Evolutionary conservation across 768 basidiomycete species (phyloP).

Genomic region (Leccinellum luteum): DNA sequence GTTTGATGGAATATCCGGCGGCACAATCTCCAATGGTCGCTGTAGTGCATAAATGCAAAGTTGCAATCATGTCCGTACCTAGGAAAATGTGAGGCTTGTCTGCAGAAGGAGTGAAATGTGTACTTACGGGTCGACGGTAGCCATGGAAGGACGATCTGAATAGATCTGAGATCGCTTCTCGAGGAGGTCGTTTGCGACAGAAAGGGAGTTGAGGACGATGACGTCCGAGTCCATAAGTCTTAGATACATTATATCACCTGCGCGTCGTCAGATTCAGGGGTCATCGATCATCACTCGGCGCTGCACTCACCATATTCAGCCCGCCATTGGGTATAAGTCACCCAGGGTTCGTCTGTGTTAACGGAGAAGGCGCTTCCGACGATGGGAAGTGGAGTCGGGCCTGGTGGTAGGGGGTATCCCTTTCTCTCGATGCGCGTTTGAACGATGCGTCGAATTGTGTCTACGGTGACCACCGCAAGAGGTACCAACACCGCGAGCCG

Average conservation of each 20-base stretch:
- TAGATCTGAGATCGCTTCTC: not conserved
- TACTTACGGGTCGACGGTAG: too few species aligned
- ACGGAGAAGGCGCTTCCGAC: not conserved
- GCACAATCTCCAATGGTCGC: not conserved
- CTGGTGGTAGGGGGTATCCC: not conserved
- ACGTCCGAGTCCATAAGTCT: not conserved
- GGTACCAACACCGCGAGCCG: not conserved
- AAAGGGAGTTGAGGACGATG: not conserved
- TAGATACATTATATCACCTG: not conserved
- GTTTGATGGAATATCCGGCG: not conserved
- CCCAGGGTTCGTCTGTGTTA: not conserved
- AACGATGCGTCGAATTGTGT: not conserved
- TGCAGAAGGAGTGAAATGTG: not conserved
- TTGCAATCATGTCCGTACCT: not conserved
- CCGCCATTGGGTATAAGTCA: not conserved
- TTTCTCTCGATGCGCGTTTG: not conserved
- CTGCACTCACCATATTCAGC: not conserved
- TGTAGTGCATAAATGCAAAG: not conserved
- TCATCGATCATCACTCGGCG: not conserved
- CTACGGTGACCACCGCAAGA: not conserved
- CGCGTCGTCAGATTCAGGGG: not conserved
- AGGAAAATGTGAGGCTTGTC: not conserved
- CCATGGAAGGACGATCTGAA: not conserved
- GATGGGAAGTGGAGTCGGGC: not conserved
- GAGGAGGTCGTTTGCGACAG: not conserved